Conservation (phyloP, 2,329 filamentous ascomycete genomes). For the Falciphora oryzae region DNA sequence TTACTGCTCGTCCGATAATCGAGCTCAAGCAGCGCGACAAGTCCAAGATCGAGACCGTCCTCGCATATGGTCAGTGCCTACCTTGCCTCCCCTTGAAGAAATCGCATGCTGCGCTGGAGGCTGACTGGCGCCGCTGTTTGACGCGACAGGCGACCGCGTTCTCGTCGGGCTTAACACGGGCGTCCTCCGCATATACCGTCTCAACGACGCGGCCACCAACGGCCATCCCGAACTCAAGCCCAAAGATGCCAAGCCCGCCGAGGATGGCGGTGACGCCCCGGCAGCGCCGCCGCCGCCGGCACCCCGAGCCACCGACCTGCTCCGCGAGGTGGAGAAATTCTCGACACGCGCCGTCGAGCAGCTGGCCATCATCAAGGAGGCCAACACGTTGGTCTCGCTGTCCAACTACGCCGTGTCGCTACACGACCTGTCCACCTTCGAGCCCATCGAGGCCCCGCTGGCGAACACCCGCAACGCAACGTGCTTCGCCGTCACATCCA, state of each 20-base stretch:
- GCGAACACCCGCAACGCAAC: conserved; percentile 81
- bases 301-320: conserved; percentile 66
- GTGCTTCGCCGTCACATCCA: conserved; percentile 88
- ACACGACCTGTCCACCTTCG: conserved; percentile 81
- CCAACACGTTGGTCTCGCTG: conserved; percentile 82
- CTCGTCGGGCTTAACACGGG: conserved; percentile 90
- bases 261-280: conserved; percentile 9
- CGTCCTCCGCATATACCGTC: conserved; percentile 80
- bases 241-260: conserved; percentile 26
- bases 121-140: neutral
- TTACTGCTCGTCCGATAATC: conserved; percentile 91
- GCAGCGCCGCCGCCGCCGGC: conserved; percentile 23
- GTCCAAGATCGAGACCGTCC: conserved; percentile 92
- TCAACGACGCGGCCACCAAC: conserved; percentile 59
- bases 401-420: conserved; percentile 87
- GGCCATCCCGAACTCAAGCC: conserved; percentile 30
- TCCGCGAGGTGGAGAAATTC: conserved; percentile 93
- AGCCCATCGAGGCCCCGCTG: conserved; percentile 69
- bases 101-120: conserved; percentile 10
- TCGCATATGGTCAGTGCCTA: conserved; percentile 66
- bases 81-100: conserved; percentile 4
- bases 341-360: conserved; percentile 86
- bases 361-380: conserved; percentile 92
- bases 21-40: conserved; percentile 95
- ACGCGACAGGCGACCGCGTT: conserved; percentile 69